Evolutionary conservation across 441 rosid genomes (phyloP), one percentile per base, ranked within the genome.

Genomic region (Hypseocharis bilobata): DNA sequence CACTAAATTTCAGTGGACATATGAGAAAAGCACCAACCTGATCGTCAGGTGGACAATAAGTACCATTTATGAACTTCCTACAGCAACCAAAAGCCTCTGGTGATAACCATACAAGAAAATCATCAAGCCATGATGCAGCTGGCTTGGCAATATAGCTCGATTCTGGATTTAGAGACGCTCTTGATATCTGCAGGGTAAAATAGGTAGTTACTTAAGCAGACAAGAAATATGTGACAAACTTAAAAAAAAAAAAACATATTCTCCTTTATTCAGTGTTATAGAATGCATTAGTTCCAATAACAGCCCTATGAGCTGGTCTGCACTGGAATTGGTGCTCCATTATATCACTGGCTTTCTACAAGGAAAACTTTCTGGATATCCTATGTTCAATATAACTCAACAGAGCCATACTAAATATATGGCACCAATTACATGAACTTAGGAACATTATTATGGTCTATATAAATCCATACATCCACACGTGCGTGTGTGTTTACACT

Each of bases 31-130:
- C 64, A 74, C 75, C 63, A 71, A 75, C 89, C 87, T 85, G 89
- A 76, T 85, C 89, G 73, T 85, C 87, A 20, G 89, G 89, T 17
- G 89, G 89, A 70, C 89, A 85, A 64, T 81, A 85, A 64, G 78
- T 79, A 42, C 77, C 81, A 67, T 85, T 80, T 38, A 76, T 69
- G 74, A 83, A 85, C 70, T 85, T 83, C 70, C 89, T 75, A 72
- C 89, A 85, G 73, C 89, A 85, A 68, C 89, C 87, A 75, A 85
- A 85, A 67, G 89, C 89, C 74, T 85, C 89, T 26, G 89, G 89
- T 45, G 87, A 83, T 74, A 81, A 64, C 89, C 89, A 85, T 60
- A 83, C 87, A 57, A 85, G 83, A 77, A 85, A 83, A 71, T 85
- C 89, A 75, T 85, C 87, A 63, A 85, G 83, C 89, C 89, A 85